Base-by-base conservation (phyloP, 805 yeast genomes). In the Kodamaea fukazawae region DNA sequence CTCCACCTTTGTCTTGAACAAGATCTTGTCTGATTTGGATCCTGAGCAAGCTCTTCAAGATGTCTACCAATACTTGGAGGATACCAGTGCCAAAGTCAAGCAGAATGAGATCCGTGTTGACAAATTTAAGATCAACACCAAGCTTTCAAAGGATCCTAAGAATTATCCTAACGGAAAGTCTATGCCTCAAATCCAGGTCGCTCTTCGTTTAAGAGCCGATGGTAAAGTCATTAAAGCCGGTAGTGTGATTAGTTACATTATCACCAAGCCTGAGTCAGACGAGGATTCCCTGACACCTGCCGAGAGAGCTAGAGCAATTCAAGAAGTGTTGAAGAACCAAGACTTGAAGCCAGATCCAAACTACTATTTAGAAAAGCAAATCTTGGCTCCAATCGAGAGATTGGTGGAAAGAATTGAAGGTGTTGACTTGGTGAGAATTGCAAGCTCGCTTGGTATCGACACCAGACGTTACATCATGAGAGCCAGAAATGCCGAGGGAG, bases 191-290 rank as follows among this genome's bases (percentile, higher is more conserved):
- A 96, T 93, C 11, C 93, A 84, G 57, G 96, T 89, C 27, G 99
- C 98, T 0, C 66, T 87, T 44, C 74, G 93, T 50, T 71, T 87
- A 62, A 69, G 86, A 48, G 76, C 75, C n/a, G 82, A 80, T 44
- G 97, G 98, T 26, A 90, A 89, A 53, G 82, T 85, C 27, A 77
- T 93, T 36, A 82, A 81, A 47, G 95, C 95, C 0, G 96, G 96
- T 14, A 84, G 83, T 50, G 97, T 93, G 34, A 83, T 93, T 28
- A 84, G 96, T 0, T 93, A 75, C 65, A 84, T 93, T 32, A 81
- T 93, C 26, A 78, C 95, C 1, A 61, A 63, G 0, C 55, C 62
- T 2, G 41, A 39, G 2, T 33, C 29, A 4, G 49, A 47, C 23
- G 73, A 66, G 3, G 71, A 66, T n/a, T 65, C 63, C 20, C 37